A percentile compares a stretch with the other conserved stretches of the same genome.
phyloP scores from a whole-genome alignment of 2,329 filamentous ascomycete genomes.

The Diaporthe sp. region DNA sequence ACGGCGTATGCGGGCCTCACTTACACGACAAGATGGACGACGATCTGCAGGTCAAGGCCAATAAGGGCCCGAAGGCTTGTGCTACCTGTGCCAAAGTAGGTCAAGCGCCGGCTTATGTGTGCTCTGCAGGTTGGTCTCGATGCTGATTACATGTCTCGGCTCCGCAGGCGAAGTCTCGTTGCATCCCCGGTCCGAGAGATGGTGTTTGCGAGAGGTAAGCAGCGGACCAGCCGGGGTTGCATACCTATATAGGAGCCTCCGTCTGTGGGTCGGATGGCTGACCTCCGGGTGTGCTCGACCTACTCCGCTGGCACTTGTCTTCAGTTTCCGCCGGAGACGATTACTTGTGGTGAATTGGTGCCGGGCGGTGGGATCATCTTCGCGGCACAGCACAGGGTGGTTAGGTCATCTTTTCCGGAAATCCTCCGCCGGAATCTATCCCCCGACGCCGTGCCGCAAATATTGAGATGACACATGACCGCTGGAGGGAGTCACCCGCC shows the following conservation, averaged over 20 bases:
- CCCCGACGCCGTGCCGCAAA: background rate
- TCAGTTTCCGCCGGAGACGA: conserved; percentile 6
- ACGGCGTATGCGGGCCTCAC: background rate
- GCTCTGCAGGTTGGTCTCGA: background rate
- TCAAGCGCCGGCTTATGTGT: background rate
- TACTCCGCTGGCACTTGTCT: background rate
- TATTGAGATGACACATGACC: background rate
- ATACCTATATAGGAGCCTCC: background rate
- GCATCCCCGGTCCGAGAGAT: conserved; percentile 57
- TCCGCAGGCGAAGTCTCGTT: conserved; percentile 61
- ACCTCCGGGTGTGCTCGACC: background rate
- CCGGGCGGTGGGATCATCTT: background rate
- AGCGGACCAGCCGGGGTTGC: background rate
- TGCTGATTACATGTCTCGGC: background rate
- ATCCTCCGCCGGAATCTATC: no score
- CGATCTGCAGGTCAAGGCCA: conserved; percentile 33
- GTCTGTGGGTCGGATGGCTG: background rate
- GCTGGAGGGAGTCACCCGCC: background rate
- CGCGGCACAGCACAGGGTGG: background rate
- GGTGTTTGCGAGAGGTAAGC: conserved; percentile 63
- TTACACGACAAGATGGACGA: conserved; percentile 34
- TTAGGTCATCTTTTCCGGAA: background rate
- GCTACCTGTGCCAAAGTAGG: conserved; percentile 60
- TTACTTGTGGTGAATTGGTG: background rate
- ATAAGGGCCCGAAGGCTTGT: conserved; percentile 63